phyloP scores from a whole-genome alignment of 78 protist genomes.

The slime mould (Dictyostelium discoideum) region DNA sequence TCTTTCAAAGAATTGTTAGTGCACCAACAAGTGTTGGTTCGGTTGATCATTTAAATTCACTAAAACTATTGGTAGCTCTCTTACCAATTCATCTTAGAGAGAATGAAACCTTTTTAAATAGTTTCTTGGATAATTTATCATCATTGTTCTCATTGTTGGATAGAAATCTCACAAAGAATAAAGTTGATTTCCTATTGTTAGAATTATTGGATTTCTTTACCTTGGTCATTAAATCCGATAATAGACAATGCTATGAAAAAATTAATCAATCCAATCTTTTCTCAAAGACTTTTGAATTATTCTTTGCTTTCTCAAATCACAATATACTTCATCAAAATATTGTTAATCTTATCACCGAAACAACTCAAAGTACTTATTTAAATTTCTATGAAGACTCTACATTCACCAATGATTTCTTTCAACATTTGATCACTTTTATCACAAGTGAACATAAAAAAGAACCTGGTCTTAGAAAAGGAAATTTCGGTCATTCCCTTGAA shows the following conservation, averaged over 20 bases:
- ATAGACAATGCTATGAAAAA: constrained; percentile 32
- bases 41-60: constrained; percentile 10
- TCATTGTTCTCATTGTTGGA: constrained; percentile 26
- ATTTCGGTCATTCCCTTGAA: constrained; percentile 59
- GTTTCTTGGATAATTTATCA: constrained; percentile 18
- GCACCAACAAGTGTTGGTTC: neutral
- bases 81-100: constrained; percentile 45
- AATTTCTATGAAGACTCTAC: neutral
- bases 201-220: constrained; percentile 63
- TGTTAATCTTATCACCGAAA: constrained; percentile 24
- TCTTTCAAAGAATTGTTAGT: constrained; percentile 26
- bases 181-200: constrained; percentile 34
- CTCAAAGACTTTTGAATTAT: constrained; percentile 26
- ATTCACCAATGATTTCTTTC: neutral
- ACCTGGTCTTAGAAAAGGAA: constrained; percentile 57
- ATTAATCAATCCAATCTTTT: constrained; percentile 21
- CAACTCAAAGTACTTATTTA: neutral
- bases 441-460: neutral
- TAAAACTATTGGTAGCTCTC: constrained; percentile 32
- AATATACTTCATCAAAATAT: constrained; percentile 64
- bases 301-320: constrained; percentile 2
- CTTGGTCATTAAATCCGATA: constrained; percentile 27
- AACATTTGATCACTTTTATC: neutral
- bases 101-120: constrained; percentile 26
- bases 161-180: neutral